Evolutionary conservation across 2,329 filamentous ascomycete species (phyloP).

Genomic region (Exophiala xenobiotica): DNA sequence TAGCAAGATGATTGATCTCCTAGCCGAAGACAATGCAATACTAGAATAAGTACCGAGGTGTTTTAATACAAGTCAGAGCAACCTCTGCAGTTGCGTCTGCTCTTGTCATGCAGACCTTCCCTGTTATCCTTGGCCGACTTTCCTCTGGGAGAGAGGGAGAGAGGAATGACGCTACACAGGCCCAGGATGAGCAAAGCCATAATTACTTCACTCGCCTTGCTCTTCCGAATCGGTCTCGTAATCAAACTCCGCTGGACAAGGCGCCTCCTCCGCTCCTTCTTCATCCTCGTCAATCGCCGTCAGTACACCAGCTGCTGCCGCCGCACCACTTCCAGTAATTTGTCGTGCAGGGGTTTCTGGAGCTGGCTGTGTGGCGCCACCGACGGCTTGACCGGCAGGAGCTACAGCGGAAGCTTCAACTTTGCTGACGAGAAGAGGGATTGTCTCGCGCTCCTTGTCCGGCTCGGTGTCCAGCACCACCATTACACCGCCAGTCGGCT

Average conservation of each 20-base stretch:
- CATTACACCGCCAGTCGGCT: constrained; percentile 91
- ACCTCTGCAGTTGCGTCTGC: no score
- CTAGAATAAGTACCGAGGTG: no score
- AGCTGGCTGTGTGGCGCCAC: constrained; percentile 27
- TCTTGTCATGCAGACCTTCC: no score
- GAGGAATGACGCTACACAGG: no score
- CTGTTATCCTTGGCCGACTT: no score
- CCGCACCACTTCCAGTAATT: constrained; percentile 55
- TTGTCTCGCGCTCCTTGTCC: constrained; percentile 71
- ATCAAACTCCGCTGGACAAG: constrained; percentile 47
- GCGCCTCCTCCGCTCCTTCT: constrained; percentile 49
- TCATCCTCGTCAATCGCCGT: constrained; percentile 78
- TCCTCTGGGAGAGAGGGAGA: no score
- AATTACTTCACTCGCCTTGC: constrained; percentile 1
- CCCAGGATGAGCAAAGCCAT: background rate
- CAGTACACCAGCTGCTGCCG: constrained; percentile 74
- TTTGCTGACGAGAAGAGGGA: constrained; percentile 94
- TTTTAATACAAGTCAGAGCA: no score
- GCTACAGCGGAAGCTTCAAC: constrained; percentile 36
- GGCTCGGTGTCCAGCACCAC: constrained; percentile 84
- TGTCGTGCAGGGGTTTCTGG: constrained; percentile 30
- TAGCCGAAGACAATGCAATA: no score
- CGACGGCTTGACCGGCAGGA: constrained; percentile 28
- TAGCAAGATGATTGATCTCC: no score
- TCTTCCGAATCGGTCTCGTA: constrained; percentile 43